Evolutionary conservation across 2,329 filamentous ascomycete genomes (phyloP).

Genomic region (Sarocladium strictum): DNA sequence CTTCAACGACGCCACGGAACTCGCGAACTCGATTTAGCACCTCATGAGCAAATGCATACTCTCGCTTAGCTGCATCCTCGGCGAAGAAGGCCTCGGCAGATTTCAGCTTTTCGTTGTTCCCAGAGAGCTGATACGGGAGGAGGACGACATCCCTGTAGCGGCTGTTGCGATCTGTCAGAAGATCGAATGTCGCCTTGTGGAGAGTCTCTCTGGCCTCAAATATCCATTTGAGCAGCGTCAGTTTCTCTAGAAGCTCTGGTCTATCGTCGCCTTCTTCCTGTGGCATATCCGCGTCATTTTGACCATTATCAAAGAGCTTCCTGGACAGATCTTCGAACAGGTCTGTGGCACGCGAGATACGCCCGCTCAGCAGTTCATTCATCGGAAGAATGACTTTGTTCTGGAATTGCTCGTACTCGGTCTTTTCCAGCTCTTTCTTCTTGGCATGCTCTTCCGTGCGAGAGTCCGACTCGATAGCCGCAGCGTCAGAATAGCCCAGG

Average conservation of each 20-base stretch:
- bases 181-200: slow-evolving; percentile 77
- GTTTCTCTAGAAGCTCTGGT: slow-evolving; percentile 87
- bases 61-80: slow-evolving; percentile 68
- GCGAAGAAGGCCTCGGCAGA: slow-evolving; percentile 78
- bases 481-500: slow-evolving; percentile 78
- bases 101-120: slow-evolving; percentile 71
- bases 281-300: slow-evolving; percentile 68
- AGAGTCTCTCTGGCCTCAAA: slow-evolving; percentile 89
- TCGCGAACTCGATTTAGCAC: slow-evolving; percentile 67
- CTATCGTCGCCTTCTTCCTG: slow-evolving; percentile 95
- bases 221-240: slow-evolving; percentile 93
- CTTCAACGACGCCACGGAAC: slow-evolving; percentile 73
- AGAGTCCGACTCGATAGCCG: slow-evolving; percentile 71
- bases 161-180: slow-evolving; percentile 79
- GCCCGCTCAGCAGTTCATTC: slow-evolving; percentile 70
- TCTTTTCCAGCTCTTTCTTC: slow-evolving; percentile 67
- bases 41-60: slow-evolving; percentile 64
- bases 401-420: slow-evolving; percentile 81
- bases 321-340: slow-evolving; percentile 72
- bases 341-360: slow-evolving; percentile 66
- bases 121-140: slow-evolving; percentile 69
- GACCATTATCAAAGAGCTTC: slow-evolving; percentile 61
- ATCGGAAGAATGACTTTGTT: slow-evolving; percentile 75
- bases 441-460: slow-evolving; percentile 62
- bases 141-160: slow-evolving; percentile 81